phyloP scores from a whole-genome alignment of 1,284 basidiomycete species.

The Cryptococcus wingfieldii region DNA sequence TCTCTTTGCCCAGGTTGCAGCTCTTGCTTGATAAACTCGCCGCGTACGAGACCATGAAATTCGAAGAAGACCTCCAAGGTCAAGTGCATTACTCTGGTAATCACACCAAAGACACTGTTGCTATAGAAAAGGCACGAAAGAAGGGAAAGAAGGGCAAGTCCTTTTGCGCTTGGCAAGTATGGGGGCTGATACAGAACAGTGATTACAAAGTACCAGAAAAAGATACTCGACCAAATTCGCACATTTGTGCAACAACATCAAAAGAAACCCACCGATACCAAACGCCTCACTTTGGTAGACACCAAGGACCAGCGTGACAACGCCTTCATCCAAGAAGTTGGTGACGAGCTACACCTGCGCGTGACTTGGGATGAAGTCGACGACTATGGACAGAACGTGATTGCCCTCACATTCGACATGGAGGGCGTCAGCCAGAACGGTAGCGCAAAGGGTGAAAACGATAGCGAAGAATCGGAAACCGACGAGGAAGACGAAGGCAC shows the following conservation, averaged over 20 bases:
- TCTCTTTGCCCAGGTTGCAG: conserved; percentile 77
- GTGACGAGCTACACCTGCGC: conserved; percentile 67
- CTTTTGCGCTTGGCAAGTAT: not conserved
- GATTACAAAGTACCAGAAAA: conserved; percentile 66
- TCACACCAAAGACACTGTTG: conserved; percentile 65
- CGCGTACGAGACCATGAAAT: conserved; percentile 79
- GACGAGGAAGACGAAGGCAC: conserved; percentile 48
- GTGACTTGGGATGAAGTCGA: conserved; percentile 87
- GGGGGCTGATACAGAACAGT: conserved; percentile 50
- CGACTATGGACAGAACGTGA: conserved; percentile 62
- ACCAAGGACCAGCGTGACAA: conserved; percentile 71
- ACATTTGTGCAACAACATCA: conserved; percentile 60
- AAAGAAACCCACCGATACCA: conserved; percentile 51
- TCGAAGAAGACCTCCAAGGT: conserved; percentile 85
- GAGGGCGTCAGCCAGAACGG: conserved; percentile 43
- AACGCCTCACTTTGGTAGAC: conserved; percentile 66
- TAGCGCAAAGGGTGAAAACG: conserved; percentile 31
- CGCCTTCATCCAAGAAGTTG: conserved; percentile 68
- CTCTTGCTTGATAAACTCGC: conserved; percentile 83
- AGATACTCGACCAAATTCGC: conserved; percentile 71
- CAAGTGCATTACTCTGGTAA: conserved; percentile 86
- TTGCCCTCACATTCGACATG: conserved; percentile 55
- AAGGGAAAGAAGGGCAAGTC: conserved; percentile 43
- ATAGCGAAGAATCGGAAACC: conserved; percentile 15
- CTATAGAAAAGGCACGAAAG: conserved; percentile 49